Conservation (phyloP, 768 basidiomycete genomes). For the Mycena latifolia region DNA sequence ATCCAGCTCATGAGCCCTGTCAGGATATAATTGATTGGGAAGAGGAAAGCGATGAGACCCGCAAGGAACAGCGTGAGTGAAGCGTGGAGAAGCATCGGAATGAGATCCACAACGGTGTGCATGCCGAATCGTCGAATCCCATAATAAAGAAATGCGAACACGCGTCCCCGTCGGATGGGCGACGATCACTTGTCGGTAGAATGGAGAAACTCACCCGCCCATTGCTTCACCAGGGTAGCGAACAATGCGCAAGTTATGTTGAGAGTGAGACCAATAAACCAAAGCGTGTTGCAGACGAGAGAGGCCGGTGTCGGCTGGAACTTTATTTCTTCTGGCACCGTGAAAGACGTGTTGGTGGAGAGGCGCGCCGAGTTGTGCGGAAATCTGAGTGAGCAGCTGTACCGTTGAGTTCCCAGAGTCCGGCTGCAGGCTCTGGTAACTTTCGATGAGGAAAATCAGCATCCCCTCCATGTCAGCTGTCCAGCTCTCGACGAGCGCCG, state of each 20-base stretch:
- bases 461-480: too few species aligned
- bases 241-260: slow-evolving; percentile 16
- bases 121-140: slow-evolving; percentile 21
- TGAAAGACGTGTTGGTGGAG: too few species aligned
- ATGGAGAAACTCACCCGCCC: slow-evolving; percentile 20
- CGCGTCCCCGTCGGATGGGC: neutral
- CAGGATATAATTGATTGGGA: slow-evolving; percentile 9
- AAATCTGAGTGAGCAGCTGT: too few species aligned
- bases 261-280: slow-evolving; percentile 22
- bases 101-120: slow-evolving; percentile 23
- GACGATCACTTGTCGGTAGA: slow-evolving; percentile 14
- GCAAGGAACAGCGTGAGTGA: slow-evolving; percentile 21
- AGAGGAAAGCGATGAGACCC: slow-evolving; percentile 23
- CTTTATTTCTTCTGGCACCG: too few species aligned
- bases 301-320: neutral
- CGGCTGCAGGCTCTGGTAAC: too few species aligned
- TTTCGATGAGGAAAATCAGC: too few species aligned
- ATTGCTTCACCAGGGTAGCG: slow-evolving; percentile 23
- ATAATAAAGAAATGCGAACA: slow-evolving; percentile 13
- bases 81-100: slow-evolving; percentile 11
- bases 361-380: too few species aligned
- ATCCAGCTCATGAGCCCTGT: slow-evolving; percentile 1
- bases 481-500: too few species aligned
- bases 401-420: too few species aligned
- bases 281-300: slow-evolving; percentile 19